Evolutionary conservation across 148 eudicot species (phyloP).

Genomic region (Dysphania ambrosioides): DNA sequence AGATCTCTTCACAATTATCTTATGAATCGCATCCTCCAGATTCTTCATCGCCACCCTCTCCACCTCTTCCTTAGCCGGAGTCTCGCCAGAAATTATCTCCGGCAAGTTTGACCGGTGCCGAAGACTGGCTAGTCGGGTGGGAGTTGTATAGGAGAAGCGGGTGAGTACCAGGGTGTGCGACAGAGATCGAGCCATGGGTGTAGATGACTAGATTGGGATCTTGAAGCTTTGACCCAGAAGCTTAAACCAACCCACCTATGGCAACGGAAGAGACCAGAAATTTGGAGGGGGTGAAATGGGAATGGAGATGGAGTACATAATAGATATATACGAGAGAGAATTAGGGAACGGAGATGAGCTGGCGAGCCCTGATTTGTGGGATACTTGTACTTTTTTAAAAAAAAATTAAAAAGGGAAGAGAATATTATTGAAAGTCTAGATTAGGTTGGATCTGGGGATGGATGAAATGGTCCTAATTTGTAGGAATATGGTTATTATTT

Average conservation of each 20-base stretch:
- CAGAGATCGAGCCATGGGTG: slow-evolving; percentile 45
- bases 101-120: slow-evolving; percentile 43
- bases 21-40: slow-evolving; percentile 66
- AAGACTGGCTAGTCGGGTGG: slow-evolving; percentile 5
- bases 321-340: not conserved
- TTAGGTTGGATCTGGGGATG: not conserved
- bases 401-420: no score
- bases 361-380: not conserved
- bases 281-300: not conserved
- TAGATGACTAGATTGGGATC: not conserved
- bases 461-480: not conserved
- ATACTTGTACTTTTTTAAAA: no score
- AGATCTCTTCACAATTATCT: slow-evolving; percentile 47
- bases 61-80: slow-evolving; percentile 19
- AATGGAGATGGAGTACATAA: not conserved
- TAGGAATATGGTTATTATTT: not conserved
- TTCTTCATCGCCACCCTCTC: slow-evolving; percentile 43
- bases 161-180: slow-evolving; percentile 38
- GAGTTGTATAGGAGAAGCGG: slow-evolving; percentile 18
- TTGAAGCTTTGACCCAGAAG: not conserved
- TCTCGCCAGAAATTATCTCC: slow-evolving; percentile 8
- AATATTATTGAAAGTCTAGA: not conserved
- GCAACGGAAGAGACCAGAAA: not conserved
- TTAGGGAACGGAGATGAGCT: slow-evolving; percentile 13
- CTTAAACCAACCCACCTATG: slow-evolving; percentile 11